Base-by-base conservation (phyloP, 1,284 basidiomycete species). In the Meira nashicola region DNA sequence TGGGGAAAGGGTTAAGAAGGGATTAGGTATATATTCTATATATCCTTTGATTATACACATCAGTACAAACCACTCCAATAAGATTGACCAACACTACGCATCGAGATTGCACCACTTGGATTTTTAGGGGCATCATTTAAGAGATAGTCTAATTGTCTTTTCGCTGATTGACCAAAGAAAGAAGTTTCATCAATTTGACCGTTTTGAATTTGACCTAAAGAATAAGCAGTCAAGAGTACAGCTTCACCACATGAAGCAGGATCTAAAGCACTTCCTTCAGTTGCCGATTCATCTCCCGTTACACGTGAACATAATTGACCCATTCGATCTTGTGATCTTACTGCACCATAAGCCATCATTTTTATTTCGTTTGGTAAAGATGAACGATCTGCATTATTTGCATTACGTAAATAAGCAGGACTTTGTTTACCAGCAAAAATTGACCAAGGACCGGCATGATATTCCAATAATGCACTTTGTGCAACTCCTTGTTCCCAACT, bases 61-160 rank as follows among this genome's bases (percentile, higher is more conserved):
- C 68, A 53, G 73, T 67, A 39, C 50, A 57, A 40, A 53, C 50
- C 50, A 53, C 50, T 53, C 81, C 74, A 77, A n/a, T 72, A 57
- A 19, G 63, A 57, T 6, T 67, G 59, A 0, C 19, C 38, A n/a
- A 57, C 50, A 12, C 58, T 57, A 5, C 74, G 66, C 48, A 80
- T 79, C 41, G 73, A 77, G 60, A 81, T 79, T 1, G 80, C 80
- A 1, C 81, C 81, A 6, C 69, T 67, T 0, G 59, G 23, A 5
- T 67, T 60, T 0, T 63, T 62, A 3, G 90, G 89, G 0, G 87
- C 89, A 0, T 80, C 79, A 38, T 83, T 77, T 43, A 89, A 80
- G 28, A 92, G 78, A 73, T 84, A 93, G 39, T 87, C 80, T 33
- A 94, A 80, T 79, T 95, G 86, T 49, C 84, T 83, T 59, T 70